phyloP scores from a whole-genome alignment of 306 rosid genomes.

The Biancaea sappan region DNA sequence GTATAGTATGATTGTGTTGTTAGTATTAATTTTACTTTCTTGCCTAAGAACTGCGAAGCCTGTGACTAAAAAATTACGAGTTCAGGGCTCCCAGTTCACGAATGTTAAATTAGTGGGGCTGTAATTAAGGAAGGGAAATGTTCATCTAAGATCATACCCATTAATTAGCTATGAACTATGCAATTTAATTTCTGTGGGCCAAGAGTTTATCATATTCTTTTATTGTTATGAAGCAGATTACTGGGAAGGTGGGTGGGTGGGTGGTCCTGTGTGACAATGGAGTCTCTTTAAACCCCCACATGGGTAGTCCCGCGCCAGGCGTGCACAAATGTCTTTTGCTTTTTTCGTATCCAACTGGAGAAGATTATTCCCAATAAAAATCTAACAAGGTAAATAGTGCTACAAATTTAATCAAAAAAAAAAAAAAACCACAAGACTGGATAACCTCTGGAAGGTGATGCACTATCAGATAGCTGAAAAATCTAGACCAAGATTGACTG shows the following conservation, averaged over 20 bases:
- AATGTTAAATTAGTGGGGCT: not conserved
- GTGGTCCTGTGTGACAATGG: not conserved
- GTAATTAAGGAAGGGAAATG: too few species aligned
- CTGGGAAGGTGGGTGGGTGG: not conserved
- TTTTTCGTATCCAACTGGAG: too few species aligned
- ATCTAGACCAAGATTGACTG: not conserved
- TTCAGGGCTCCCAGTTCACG: not conserved
- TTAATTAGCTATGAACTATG: not conserved
- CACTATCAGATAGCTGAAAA: not conserved
- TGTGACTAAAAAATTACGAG: slow-evolving; percentile 24
- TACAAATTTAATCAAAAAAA: too few species aligned
- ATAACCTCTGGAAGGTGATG: not conserved
- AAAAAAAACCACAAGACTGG: not conserved
- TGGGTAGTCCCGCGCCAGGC: too few species aligned
- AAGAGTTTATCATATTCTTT: not conserved
- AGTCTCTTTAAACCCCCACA: too few species aligned
- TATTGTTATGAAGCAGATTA: not conserved
- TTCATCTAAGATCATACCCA: not conserved
- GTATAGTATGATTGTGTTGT: slow-evolving; percentile 19
- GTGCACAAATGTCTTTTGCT: too few species aligned
- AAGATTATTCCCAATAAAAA: too few species aligned
- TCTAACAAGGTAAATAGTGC: too few species aligned
- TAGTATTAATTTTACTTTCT: slow-evolving; percentile 16
- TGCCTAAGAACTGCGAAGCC: slow-evolving; percentile 16
- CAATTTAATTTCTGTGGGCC: not conserved